Conservation (phyloP, 83 land plant genomes). For the Isoetes engelmannii region DNA sequence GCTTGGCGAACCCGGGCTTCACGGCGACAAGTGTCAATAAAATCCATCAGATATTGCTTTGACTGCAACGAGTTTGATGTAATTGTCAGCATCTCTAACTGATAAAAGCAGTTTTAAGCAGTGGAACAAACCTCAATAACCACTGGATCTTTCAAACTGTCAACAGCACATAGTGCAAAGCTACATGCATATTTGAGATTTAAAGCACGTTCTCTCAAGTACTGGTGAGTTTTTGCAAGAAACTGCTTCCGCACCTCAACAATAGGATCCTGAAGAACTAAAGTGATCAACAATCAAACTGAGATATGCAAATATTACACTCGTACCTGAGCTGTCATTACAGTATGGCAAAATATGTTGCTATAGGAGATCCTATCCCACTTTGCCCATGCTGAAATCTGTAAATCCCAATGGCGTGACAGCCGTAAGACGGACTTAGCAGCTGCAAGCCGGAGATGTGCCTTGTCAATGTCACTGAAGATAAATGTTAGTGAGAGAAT, state of each 20-base stretch:
- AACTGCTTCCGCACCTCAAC: constrained; percentile 49
- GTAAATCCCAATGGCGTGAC: constrained; percentile 56
- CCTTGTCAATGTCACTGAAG: constrained; percentile 51
- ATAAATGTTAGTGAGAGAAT: constrained; percentile 3
- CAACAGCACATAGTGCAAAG: constrained; percentile 23
- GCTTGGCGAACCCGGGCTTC: constrained; percentile 39
- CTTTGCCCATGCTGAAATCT: constrained; percentile 35
- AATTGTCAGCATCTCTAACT: not conserved
- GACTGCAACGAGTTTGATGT: constrained; percentile 29
- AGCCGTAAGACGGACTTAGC: constrained; percentile 57
- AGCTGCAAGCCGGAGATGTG: constrained; percentile 56
- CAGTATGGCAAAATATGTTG: constrained; percentile 29
- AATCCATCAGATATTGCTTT: constrained; percentile 50
- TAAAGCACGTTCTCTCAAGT: constrained; percentile 46
- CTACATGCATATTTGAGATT: constrained; percentile 27
- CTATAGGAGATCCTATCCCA: no score
- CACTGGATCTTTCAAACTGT: constrained; percentile 11
- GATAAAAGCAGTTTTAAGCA: not conserved
- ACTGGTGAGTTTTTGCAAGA: constrained; percentile 56
- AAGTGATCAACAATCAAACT: not conserved
- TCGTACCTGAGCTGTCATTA: constrained; percentile 50
- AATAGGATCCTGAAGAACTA: constrained; percentile 34
- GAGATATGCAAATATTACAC: not conserved
- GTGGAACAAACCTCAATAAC: not conserved
- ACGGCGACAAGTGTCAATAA: constrained; percentile 42